phyloP scores from a whole-genome alignment of 2,329 filamentous ascomycete species.

The Xylariaceae sp. region DNA sequence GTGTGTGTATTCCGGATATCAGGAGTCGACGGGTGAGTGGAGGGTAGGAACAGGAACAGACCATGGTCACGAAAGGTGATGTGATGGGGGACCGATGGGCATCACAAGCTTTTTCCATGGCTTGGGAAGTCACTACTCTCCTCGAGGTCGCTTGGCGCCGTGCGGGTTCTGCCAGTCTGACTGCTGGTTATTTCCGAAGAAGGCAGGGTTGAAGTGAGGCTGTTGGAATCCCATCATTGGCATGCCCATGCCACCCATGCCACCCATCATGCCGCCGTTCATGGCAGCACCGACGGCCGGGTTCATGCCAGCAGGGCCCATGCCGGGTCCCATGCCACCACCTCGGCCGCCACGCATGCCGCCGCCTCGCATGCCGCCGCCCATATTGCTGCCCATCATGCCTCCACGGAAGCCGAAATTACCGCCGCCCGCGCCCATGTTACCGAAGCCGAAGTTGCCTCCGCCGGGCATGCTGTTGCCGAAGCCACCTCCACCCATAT shows the following conservation, averaged over 20 bases:
- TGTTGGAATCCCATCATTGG: slow-evolving; percentile 32
- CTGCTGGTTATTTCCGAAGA: slow-evolving; percentile 31
- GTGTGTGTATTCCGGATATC: neutral
- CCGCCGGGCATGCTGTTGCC: slow-evolving; percentile 26
- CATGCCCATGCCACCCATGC: slow-evolving; percentile 30
- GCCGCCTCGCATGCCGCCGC: slow-evolving; percentile 29
- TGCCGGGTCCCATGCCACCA: slow-evolving; percentile 27
- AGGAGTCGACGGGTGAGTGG: neutral
- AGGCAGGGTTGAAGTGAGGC: slow-evolving; percentile 32
- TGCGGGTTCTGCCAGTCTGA: slow-evolving; percentile 34
- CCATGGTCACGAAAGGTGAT: neutral
- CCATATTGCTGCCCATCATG: slow-evolving; percentile 32
- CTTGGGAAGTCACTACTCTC: slow-evolving; percentile 20
- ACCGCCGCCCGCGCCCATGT: slow-evolving; percentile 29
- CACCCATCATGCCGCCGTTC: slow-evolving; percentile 31
- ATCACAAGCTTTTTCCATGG: neutral
- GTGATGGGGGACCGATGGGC: neutral
- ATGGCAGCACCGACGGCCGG: slow-evolving; percentile 23
- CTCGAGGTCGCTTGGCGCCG: slow-evolving; percentile 32
- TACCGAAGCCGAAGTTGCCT: slow-evolving; percentile 29
- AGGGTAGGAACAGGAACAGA: neutral
- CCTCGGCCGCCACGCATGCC: slow-evolving; percentile 31
- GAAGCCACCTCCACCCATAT: slow-evolving; percentile 27
- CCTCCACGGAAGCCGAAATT: slow-evolving; percentile 31
- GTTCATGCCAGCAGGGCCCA: slow-evolving; percentile 27